Base-by-base conservation (phyloP, 768 basidiomycete species). In the Leccinum longicurvipes region DNA sequence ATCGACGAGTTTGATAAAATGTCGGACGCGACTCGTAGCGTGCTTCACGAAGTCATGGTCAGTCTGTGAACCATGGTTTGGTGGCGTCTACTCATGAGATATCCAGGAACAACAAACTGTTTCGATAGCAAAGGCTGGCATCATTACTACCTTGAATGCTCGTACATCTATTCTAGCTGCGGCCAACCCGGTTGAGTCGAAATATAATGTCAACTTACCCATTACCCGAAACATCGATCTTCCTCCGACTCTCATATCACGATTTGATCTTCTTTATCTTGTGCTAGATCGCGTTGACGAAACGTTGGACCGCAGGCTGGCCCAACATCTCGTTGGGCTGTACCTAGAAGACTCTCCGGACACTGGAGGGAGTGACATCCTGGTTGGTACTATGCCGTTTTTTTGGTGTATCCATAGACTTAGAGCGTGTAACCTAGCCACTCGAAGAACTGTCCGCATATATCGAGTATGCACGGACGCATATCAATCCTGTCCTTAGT, bases 1-100 rank as follows among this genome's bases (percentile, higher is more conserved):
- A 98, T 98, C 62, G 96, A 98, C 63, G 96, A 98, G 73, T 98
- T 99, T 63, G 97, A 99, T 76, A 99, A 99, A 73, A 99, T 99
- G 97, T 94, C 95, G 32, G 89, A 98, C 58, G 84, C 91, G 5
- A 98, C 97, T 44, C 87, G 97, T 47, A 98, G 97, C 68, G 96
- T 98, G 9, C 82, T 99, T 45, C 97, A 99, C 73, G 96, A 98
- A 84, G 95, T 97, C 15, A 98, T 98, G 96, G 91, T 92, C 60
- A 51, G 79, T 62, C 51, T 57, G 23, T 21, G 44, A 46, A 42
- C 46, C 29, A 6, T 6, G 19, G 10, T 10, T 44, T 19, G 25
- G 42, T 28, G 17, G 29, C 10, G 15, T 42, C 57, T 21, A 56
- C 53, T 54, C 28, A 41, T 41, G 24, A 19, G 27, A 57, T 17